Base-by-base conservation (phyloP, 495 filamentous ascomycete species). In the Xylaria bambusicola region DNA sequence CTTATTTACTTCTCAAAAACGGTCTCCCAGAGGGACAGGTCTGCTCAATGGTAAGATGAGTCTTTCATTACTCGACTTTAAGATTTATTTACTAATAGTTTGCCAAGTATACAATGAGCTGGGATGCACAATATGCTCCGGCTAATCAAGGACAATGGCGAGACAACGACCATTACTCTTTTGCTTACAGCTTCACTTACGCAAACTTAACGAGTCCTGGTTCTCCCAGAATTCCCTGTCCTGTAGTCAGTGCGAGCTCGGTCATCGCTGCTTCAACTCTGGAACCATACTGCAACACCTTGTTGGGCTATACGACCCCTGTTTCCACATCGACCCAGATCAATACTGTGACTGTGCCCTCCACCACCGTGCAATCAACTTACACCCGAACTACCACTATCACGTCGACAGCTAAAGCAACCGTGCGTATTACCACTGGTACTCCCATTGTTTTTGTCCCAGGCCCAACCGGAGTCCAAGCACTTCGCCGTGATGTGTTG, bases 31-130 rank as follows among this genome's bases (percentile, higher is more conserved):
- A 48, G 21, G 45, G 45, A 17, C 24, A 48, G 7, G 45, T 48
- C 45, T 48, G 45, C 45, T 48, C 24, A 29, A 31, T 48, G 45
- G 45, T 48, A 6, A 48, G 26, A n/a, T n/a, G n/a, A 48, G 12
- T 2, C 12, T 9, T 10, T 31, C 15, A 4, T 27, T 31, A n/a
- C n/a, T 9, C 9, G 12, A 12, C 4, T 29, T 1, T 2, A 31
- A 4, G 15, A 7, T 13, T 31, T n/a, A 1, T 29, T 0, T 48
- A n/a, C 45, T 48, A 48, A 48, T 13, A 7, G 7, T 15, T 17
- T 31, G 3, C n/a, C 27, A 48, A 48, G 45, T 48, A 48, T 31
- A 29, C 24, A 3, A n/a, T 48, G 45, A 29, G 24, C 9, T 48
- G 45, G 45, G 45, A 48, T 5, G 24, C 26, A 31, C 15, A 9